Evolutionary conservation across 2,329 filamentous ascomycete genomes (phyloP), one percentile per base, ranked within the genome.

Genomic region (Trichoderma gracile): DNA sequence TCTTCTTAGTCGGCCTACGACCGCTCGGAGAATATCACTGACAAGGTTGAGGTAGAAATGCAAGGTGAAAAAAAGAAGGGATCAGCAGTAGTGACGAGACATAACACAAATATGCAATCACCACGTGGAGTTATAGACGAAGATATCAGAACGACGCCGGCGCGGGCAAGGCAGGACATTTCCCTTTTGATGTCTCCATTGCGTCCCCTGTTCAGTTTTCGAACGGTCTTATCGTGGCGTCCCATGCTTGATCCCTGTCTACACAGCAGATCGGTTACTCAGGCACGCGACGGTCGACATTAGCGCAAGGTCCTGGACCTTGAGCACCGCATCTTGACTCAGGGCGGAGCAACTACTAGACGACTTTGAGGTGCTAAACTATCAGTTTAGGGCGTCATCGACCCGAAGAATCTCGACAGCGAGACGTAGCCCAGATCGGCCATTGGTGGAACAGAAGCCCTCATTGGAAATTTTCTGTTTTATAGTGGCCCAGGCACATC

Each of bases 101-200:
- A 61, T 61, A 61, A 33, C 10, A 38, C 33, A 38, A 14, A 14
- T 61, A 61, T 61, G 58, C 58, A 61, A 30, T 52, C 58, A 19
- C 58, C 25, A 53, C 38, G 47, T 61, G 47, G 47, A 25, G 38
- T 23, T 53, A 47, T 27, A 45, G 40, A 23, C 10, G 33, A 27
- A 30, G 33, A 60, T 50, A 46, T 33, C 46, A 40, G 40, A 38
- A 52, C 23, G 27, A 43, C 12, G 47, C 57, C 23, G 27, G 46
- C 33, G 57, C 57, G 46, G 33, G n/a, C n/a, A n/a, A n/a, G n/a
- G n/a, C n/a, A n/a, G n/a, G 40, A 53, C 58, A 61, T 52, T 61
- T 53, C 38, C 23, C 47, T 61, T 45, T 43, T 53, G 57, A 46
- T 33, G 57, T 50, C 57, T 42, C 33, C 19, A 17, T 50, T 33